phyloP scores from a whole-genome alignment of 2,329 filamentous ascomycete species.

The Apiospora rasikravindrae region DNA sequence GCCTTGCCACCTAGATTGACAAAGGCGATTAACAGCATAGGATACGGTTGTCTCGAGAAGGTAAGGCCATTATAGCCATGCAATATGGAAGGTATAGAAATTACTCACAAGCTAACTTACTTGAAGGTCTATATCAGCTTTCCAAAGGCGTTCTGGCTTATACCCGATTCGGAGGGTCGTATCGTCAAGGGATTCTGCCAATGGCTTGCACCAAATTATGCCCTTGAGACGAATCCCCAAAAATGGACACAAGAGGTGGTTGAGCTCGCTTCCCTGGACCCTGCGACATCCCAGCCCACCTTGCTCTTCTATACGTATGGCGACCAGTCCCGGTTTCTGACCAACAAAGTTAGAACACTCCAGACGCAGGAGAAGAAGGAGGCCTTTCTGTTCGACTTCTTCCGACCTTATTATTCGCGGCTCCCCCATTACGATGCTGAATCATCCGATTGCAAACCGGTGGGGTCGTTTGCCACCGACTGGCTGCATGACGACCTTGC shows the following conservation, averaged over 20 bases:
- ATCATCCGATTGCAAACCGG: conserved; percentile 64
- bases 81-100: conserved; percentile 28
- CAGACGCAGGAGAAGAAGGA: conserved; percentile 53
- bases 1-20: conserved; percentile 61
- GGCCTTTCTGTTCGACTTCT: conserved; percentile 66
- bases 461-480: conserved; percentile 69
- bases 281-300: conserved; percentile 71
- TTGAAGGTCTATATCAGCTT: conserved; percentile 68
- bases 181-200: conserved; percentile 72
- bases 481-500: conserved; percentile 83
- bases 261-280: conserved; percentile 72
- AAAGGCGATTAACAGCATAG: conserved; percentile 66
- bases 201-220: conserved; percentile 76
- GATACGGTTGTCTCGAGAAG: conserved; percentile 76
- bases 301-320: conserved; percentile 84
- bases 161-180: conserved; percentile 43
- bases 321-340: conserved; percentile 62
- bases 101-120: not conserved
- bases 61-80: no score
- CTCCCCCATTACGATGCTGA: conserved; percentile 69
- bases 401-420: conserved; percentile 77
- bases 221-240: conserved; percentile 62
- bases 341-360: conserved; percentile 48
- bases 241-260: conserved; percentile 79
- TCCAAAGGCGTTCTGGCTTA: conserved; percentile 74